Evolutionary conservation across 2,329 filamentous ascomycete genomes (phyloP).

Genomic region (Penicillium sp.): DNA sequence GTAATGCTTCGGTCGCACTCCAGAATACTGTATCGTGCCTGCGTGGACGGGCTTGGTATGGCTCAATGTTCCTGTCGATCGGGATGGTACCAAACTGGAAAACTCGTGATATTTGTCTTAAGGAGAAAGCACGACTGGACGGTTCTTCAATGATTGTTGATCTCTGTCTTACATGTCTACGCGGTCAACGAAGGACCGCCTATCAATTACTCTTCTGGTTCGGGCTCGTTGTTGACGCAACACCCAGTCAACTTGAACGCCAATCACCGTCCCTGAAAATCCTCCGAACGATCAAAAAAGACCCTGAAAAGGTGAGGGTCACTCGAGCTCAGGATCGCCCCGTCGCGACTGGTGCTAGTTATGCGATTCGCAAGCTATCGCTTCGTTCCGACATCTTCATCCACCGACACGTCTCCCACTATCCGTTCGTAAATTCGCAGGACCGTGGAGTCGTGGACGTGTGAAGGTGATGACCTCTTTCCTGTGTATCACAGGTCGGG

Average conservation of each 20-base stretch:
- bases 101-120: not conserved
- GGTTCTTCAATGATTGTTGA: not conserved
- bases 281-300: constrained; percentile 14
- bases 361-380: constrained; percentile 18
- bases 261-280: constrained; percentile 12
- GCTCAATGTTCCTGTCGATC: constrained; percentile 23
- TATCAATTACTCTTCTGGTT: constrained; percentile 2
- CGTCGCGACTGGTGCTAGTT: constrained; percentile 3
- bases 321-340: constrained; percentile 5
- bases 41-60: constrained; percentile 13
- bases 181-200: not conserved
- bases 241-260: not conserved
- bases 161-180: not conserved
- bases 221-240: constrained; percentile 4
- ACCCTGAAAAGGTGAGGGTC: constrained; percentile 13
- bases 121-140: not conserved
- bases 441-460: not conserved
- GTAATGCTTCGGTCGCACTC: constrained; percentile 14
- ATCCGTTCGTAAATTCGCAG: not conserved
- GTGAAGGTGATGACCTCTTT: not conserved
- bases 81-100: constrained; percentile 9
- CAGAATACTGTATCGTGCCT: constrained; percentile 15
- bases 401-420: constrained; percentile 5
- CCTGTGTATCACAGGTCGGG: not conserved
- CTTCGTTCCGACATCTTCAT: constrained; percentile 13